Percentiles rank a stretch among this genome's conserved stretches.
Evolutionary conservation across 345 rosid species (phyloP).

Genomic region (Salix suchowensis): DNA sequence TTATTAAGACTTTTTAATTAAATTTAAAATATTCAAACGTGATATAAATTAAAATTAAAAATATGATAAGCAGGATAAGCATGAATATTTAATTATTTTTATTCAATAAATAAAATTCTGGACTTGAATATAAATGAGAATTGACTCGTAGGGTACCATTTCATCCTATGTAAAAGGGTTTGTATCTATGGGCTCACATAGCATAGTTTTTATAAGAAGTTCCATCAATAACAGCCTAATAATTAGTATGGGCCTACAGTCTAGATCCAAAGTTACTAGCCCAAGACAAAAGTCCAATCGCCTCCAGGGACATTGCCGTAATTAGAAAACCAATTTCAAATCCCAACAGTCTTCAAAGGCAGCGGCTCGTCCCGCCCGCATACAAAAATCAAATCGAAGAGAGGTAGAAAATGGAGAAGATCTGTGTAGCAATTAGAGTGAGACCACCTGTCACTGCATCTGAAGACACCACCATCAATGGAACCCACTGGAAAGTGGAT

Average conservation of each 20-base stretch:
- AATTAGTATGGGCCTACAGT: background rate
- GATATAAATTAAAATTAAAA: too few species aligned
- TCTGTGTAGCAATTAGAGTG: constrained; percentile 84
- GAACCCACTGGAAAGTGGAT: constrained; percentile 51
- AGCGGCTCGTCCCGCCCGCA: constrained; percentile 20
- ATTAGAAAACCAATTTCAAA: background rate
- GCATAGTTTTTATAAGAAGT: background rate
- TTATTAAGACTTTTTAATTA: too few species aligned
- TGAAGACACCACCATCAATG: constrained; percentile 22
- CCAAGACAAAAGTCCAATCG: background rate
- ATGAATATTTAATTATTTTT: too few species aligned
- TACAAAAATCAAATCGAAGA: background rate
- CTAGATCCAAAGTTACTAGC: background rate
- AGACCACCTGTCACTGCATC: constrained; percentile 44
- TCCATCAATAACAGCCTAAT: background rate
- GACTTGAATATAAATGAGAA: too few species aligned
- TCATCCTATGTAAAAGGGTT: background rate
- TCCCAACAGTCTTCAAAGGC: constrained; percentile 10
- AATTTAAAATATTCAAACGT: too few species aligned
- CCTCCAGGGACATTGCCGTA: constrained; percentile 19
- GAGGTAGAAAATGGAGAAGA: constrained; percentile 59
- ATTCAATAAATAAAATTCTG: too few species aligned
- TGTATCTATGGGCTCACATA: background rate
- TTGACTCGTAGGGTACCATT: too few species aligned
- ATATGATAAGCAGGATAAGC: too few species aligned